phyloP scores from a whole-genome alignment of 495 filamentous ascomycete species.

The Amniculicola lignicola region DNA sequence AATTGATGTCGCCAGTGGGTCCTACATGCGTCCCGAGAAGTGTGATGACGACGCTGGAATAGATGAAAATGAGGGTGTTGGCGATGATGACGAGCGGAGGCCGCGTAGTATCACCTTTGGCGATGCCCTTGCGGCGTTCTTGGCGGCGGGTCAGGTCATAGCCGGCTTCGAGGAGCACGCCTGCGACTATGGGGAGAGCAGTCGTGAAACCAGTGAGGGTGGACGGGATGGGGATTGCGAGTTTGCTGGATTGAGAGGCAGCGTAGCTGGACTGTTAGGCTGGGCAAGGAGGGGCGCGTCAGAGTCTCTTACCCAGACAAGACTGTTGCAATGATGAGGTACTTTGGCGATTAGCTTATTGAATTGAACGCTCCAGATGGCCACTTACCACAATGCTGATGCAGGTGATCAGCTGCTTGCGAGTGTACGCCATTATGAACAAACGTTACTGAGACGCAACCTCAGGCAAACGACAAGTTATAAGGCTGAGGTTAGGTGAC shows the following conservation, averaged over 20 bases:
- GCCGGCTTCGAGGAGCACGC: constrained; percentile 49
- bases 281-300: not conserved
- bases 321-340: constrained; percentile 35
- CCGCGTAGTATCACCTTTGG: constrained; percentile 34
- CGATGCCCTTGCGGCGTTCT: constrained; percentile 36
- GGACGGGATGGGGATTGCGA: constrained; percentile 53
- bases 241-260: constrained; percentile 46
- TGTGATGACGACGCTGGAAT: constrained; percentile 53
- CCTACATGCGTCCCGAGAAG: constrained; percentile 53
- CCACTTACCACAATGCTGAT: constrained; percentile 20
- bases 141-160: constrained; percentile 42
- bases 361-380: not conserved
- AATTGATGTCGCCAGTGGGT: constrained; percentile 48
- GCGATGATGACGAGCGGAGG: constrained; percentile 45
- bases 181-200: constrained; percentile 52
- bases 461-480: too few relatives aligned
- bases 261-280: constrained; percentile 45
- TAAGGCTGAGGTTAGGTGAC: too few relatives aligned
- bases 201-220: constrained; percentile 49
- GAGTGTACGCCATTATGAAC: constrained; percentile 16
- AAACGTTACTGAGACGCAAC: too few relatives aligned
- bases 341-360: constrained; percentile 30
- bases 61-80: constrained; percentile 46
- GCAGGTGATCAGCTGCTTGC: constrained; percentile 24
- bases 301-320: constrained; percentile 29